Percentiles rank a stretch among this genome's conserved stretches.
Conservation (phyloP, 352 stramenopile genomes). For the Albugo candida region DNA sequence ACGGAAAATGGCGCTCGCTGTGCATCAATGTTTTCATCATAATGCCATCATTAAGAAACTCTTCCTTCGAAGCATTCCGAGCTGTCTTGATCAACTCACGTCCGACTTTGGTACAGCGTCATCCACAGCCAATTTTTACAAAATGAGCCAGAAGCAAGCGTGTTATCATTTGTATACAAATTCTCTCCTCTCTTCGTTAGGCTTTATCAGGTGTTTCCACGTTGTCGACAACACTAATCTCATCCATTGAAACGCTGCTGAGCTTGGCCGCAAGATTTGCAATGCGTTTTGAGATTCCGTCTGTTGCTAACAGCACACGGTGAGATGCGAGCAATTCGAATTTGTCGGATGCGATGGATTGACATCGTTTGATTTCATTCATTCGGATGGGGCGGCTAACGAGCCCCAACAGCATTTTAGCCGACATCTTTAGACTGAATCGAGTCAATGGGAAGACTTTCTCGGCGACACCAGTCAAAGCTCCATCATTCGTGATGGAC, state of each 20-base stretch:
- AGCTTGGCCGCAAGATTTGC: constrained; percentile 45
- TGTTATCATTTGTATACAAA: no score
- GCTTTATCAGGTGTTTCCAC: no score
- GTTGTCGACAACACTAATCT: constrained; percentile 12
- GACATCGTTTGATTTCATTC: constrained; percentile 34
- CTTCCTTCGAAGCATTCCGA: constrained; percentile 40
- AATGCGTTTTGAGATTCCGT: constrained; percentile 43
- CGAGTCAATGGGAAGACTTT: constrained; percentile 39
- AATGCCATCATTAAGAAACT: constrained; percentile 65
- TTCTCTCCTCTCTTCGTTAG: no score
- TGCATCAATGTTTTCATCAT: constrained; percentile 77
- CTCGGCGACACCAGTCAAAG: constrained; percentile 43
- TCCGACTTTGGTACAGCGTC: constrained; percentile 47
- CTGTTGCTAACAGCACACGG: constrained; percentile 30
- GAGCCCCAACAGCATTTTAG: constrained; percentile 54
- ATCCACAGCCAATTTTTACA: constrained; percentile 39
- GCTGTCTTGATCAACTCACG: constrained; percentile 13
- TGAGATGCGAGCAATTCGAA: constrained; percentile 58
- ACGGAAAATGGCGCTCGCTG: constrained; percentile 60
- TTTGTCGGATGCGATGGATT: constrained; percentile 20
- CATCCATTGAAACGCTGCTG: constrained; percentile 48
- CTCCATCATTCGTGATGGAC: constrained; percentile 39
- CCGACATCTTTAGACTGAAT: constrained; percentile 48
- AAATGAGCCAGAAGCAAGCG: not conserved
- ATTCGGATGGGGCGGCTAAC: constrained; percentile 48